Evolutionary conservation across 139 green algal genomes (phyloP).

Genomic region (Coelastrella sp.): DNA sequence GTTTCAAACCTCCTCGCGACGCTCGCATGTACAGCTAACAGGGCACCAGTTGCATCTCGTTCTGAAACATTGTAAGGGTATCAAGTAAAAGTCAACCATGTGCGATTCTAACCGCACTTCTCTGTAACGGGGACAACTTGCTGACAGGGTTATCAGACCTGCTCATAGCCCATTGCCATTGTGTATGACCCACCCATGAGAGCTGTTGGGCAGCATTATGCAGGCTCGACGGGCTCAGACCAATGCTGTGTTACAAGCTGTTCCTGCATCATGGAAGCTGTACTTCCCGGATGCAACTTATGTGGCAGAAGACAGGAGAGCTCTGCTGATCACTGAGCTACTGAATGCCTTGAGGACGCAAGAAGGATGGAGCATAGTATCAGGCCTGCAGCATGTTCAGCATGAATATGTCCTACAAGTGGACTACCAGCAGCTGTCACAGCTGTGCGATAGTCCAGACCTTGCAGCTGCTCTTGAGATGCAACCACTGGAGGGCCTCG

Average conservation of each 20-base stretch:
- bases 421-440: conserved; percentile 54
- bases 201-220: no score
- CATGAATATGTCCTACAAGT: conserved; percentile 51
- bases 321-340: conserved; percentile 58
- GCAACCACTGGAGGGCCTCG: conserved; percentile 68
- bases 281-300: conserved; percentile 59
- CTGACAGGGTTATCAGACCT: no score
- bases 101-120: no score
- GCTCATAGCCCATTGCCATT: no score
- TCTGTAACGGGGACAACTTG: no score
- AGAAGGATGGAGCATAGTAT: conserved; percentile 48
- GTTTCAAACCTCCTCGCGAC: no score
- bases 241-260: not conserved
- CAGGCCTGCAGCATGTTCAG: not conserved
- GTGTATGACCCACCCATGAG: no score
- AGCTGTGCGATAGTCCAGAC: conserved; percentile 50
- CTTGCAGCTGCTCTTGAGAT: conserved; percentile 66
- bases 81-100: no score
- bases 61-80: no score
- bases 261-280: conserved; percentile 53
- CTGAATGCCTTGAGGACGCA: conserved; percentile 19
- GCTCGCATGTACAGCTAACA: no score
- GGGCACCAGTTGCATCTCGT: no score
- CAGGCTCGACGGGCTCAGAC: not conserved
- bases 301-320: conserved; percentile 55